Conservation (phyloP, 139 green algal species). For the Closterium sp. region DNA sequence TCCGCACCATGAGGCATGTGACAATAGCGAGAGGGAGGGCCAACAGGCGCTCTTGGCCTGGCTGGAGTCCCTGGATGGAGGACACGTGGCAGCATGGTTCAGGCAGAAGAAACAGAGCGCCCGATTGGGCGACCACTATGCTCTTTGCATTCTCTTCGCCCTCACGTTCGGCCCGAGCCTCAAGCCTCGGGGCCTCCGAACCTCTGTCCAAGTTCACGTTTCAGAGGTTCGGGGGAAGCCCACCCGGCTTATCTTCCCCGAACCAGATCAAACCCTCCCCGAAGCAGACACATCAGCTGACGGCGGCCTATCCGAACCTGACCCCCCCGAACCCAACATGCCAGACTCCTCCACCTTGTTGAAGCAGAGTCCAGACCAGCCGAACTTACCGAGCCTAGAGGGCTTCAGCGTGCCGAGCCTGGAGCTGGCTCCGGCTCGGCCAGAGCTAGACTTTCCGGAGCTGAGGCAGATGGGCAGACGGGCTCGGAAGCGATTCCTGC, state of each 20-base stretch:
- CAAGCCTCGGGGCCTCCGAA: background rate
- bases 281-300: background rate
- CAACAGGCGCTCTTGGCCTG: background rate
- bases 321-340: background rate
- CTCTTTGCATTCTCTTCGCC: conserved; percentile 12
- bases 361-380: background rate
- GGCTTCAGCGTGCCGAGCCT: background rate
- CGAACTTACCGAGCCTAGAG: background rate
- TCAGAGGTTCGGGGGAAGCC: background rate
- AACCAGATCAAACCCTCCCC: no score
- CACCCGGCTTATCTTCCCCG: background rate
- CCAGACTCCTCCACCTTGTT: background rate
- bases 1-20: background rate
- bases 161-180: conserved; percentile 19
- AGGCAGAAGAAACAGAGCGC: background rate
- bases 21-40: background rate
- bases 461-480: conserved; percentile 11
- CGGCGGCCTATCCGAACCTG: background rate
- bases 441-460: background rate
- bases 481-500: background rate
- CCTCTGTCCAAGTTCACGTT: conserved; percentile 28
- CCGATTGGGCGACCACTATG: conserved; percentile 33
- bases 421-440: background rate
- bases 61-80: conserved; percentile 8
- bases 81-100: conserved; percentile 19